Evolutionary conservation across 768 basidiomycete genomes (phyloP).

Genomic region (Antrodiella citrinella): DNA sequence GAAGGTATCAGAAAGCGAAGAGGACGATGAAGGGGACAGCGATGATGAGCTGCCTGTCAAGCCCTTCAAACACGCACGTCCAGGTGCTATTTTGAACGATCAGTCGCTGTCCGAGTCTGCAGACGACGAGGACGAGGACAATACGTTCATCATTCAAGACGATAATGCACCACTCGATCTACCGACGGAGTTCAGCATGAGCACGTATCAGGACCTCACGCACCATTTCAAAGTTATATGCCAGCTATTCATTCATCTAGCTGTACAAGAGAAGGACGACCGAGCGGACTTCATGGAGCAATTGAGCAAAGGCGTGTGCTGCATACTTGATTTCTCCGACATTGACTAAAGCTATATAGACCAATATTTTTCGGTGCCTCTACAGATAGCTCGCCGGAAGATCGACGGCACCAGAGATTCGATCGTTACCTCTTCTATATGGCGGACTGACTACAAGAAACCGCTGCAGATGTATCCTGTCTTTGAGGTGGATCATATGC

Average conservation of each 20-base stretch:
- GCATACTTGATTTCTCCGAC: slow-evolving; percentile 1
- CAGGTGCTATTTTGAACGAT: slow-evolving; percentile 10
- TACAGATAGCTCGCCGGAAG: slow-evolving; percentile 60
- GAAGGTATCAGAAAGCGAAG: slow-evolving; percentile 21
- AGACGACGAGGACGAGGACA: slow-evolving; percentile 24
- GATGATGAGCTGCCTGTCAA: slow-evolving; percentile 7
- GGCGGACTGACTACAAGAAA: slow-evolving; percentile 63
- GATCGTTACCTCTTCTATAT: slow-evolving; percentile 77
- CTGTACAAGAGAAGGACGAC: slow-evolving; percentile 45
- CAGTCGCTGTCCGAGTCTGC: slow-evolving; percentile 26
- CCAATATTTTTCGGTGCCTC: slow-evolving; percentile 68
- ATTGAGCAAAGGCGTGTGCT: slow-evolving; percentile 44
- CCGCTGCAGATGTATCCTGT: slow-evolving; percentile 59
- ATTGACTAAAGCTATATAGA: slow-evolving; percentile 31
- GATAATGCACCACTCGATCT: slow-evolving; percentile 33
- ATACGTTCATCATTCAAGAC: slow-evolving; percentile 63
- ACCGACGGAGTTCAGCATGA: slow-evolving; percentile 79
- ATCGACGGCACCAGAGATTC: slow-evolving; percentile 64
- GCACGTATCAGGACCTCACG: slow-evolving; percentile 62
- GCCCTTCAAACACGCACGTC: slow-evolving; percentile 17
- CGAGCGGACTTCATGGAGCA: slow-evolving; percentile 48
- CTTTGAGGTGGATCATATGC: slow-evolving; percentile 43
- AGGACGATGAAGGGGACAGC: slow-evolving; percentile 14
- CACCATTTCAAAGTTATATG: slow-evolving; percentile 85
- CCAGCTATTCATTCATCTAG: slow-evolving; percentile 80